Evolutionary conservation across 2,329 filamentous ascomycete species (phyloP).

Genomic region (Pochonia chlamydosporia): DNA sequence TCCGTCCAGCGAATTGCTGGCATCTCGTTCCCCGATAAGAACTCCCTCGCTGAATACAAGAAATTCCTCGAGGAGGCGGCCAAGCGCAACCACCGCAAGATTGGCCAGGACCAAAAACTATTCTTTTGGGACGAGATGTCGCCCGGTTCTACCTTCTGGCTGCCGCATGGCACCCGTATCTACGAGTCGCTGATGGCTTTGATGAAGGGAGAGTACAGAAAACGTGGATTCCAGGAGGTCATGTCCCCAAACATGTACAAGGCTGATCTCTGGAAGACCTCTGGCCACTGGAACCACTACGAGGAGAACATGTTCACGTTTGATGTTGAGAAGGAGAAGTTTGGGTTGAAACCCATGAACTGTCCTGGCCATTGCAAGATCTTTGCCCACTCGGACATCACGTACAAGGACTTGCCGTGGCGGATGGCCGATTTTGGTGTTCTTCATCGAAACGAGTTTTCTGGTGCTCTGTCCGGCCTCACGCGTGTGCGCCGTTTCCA

Average conservation of each 20-base stretch:
- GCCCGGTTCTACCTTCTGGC: constrained; percentile 88
- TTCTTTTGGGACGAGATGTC: constrained; percentile 95
- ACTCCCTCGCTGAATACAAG: constrained; percentile 85
- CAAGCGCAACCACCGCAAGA: constrained; percentile 90
- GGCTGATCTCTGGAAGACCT: constrained; percentile 85
- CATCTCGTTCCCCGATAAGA: constrained; percentile 93
- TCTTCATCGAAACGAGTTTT: constrained; percentile 91
- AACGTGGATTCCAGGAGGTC: constrained; percentile 90
- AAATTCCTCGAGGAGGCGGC: constrained; percentile 97
- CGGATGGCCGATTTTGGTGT: constrained; percentile 94
- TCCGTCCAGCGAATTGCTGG: constrained; percentile 95
- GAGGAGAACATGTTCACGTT: constrained; percentile 86
- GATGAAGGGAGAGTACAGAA: constrained; percentile 83
- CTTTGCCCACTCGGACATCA: constrained; percentile 76
- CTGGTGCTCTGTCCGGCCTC: constrained; percentile 82
- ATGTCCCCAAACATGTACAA: constrained; percentile 95
- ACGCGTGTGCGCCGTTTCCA: constrained; percentile 92
- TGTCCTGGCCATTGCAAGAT: constrained; percentile 92
- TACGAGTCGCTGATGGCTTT: constrained; percentile 84
- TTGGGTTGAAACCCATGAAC: constrained; percentile 93
- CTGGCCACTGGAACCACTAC: constrained; percentile 82
- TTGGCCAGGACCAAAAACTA: constrained; percentile 91
- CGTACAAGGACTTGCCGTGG: constrained; percentile 80
- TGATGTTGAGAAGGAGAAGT: constrained; percentile 65
- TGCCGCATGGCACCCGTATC: constrained; percentile 88